phyloP scores from a whole-genome alignment of 208 protist genomes.

The Trypanosoma melophagium region DNA sequence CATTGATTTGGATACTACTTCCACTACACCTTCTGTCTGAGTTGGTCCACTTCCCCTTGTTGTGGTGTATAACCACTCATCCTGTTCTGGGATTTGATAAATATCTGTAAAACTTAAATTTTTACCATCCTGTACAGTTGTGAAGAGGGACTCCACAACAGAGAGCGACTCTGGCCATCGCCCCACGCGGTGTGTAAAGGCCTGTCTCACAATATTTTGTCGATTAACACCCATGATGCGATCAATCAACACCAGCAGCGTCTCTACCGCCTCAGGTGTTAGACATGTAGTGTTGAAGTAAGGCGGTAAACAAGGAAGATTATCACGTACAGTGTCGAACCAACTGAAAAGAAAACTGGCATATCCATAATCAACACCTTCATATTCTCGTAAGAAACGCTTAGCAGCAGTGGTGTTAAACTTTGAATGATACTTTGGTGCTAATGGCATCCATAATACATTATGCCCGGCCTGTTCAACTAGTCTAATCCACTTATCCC shows the following conservation, averaged over 20 bases:
- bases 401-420: slow-evolving; percentile 26
- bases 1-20: slow-evolving; percentile 18
- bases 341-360: slow-evolving; percentile 27
- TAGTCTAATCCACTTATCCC: slow-evolving; percentile 16
- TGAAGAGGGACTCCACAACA: slow-evolving; percentile 14
- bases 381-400: slow-evolving; percentile 8
- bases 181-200: slow-evolving; percentile 17
- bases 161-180: background rate
- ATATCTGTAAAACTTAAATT: slow-evolving; percentile 20
- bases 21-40: background rate
- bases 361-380: slow-evolving; percentile 31
- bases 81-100: slow-evolving; percentile 25
- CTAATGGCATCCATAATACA: slow-evolving; percentile 25
- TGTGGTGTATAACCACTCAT: slow-evolving; percentile 31
- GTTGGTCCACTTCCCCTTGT: slow-evolving; percentile 12
- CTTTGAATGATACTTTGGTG: slow-evolving; percentile 13
- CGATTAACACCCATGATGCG: background rate
- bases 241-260: slow-evolving; percentile 15
- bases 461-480: slow-evolving; percentile 31
- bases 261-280: slow-evolving; percentile 16
- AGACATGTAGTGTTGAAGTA: slow-evolving; percentile 22
- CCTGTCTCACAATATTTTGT: slow-evolving; percentile 24
- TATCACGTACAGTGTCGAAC: slow-evolving; percentile 32
- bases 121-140: slow-evolving; percentile 1
- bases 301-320: slow-evolving; percentile 27